Base-by-base conservation (phyloP, 2,329 filamentous ascomycete species). In the Aspergillus neotritici region DNA sequence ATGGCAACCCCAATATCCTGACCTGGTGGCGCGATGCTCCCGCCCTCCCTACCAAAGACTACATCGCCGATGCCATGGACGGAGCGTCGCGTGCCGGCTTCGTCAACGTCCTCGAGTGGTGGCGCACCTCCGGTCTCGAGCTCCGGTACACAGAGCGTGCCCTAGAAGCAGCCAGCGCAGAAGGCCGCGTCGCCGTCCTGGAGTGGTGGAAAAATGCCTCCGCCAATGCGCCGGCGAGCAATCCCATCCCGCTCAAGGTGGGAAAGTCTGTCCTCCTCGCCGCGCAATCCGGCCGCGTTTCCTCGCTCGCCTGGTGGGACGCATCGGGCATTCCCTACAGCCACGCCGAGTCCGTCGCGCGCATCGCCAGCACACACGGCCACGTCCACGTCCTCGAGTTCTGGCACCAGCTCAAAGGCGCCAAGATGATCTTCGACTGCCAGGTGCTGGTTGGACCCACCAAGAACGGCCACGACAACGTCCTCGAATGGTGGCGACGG, bases 401-500 rank as follows among this genome's bases (percentile, higher is more conserved):
- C 40, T 96, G 90, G 90, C 79, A 86, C 51, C 77, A 79, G 49
- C 70, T 86, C 4, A 83, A 86, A 47, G 84, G 85, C 14, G 80
- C 84, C 45, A 84, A 85, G 62, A 80, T 94, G 65, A 81, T 87
- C 13, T 93, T 89, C 54, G 87, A 94, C 63, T 81, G 82, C 39
- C 84, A 91, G 56, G 86, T 93, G 1, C 77, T 96, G 1, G 85
- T 94, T 1, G 86, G 86, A 7, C 86, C 91, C 0, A 96, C 90
- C 1, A 87, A 89, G 56, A 86, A 91, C 61, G 87, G 88, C 4
- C 86, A 94, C 62, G 80, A 89, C 3, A 76, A 81, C 30, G 88
- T 95, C 15, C 71, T 97, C 6, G 87, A 95, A 62, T 96, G 91
- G 91, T 96, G 91, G 90, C 85, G 86, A 58, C 76, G 75, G 28